These are phyloP conservation scores for Hanseniaspora uvarum DNA, from an alignment of 1,139 yeast species.

Conservation along the genomic window DNA sequence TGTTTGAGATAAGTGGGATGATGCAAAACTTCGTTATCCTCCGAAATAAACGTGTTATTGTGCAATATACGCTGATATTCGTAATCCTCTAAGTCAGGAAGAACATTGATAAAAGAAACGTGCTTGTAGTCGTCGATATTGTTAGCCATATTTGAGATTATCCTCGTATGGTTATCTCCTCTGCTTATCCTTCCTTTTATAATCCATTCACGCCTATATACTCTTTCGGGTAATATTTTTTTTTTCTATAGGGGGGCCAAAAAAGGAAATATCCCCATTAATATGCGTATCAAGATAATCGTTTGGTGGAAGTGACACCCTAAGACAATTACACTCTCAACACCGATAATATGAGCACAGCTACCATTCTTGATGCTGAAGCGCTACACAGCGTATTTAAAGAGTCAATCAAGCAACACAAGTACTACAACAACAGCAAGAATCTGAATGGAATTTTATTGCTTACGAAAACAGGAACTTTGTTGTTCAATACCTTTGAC, in stretches of 20 bases:
- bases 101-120: slow-evolving; percentile 13
- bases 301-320: no score
- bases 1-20: not conserved
- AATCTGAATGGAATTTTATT: slow-evolving; percentile 3
- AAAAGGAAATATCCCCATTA: no score
- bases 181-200: not conserved
- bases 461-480: slow-evolving; percentile 4
- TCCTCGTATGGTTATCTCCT: not conserved
- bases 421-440: slow-evolving; percentile 3
- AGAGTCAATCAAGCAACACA: slow-evolving; percentile 1
- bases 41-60: not conserved
- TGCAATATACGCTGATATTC: slow-evolving; percentile 7
- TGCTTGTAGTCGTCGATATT: slow-evolving; percentile 8
- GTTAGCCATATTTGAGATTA: not conserved
- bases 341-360: not conserved
- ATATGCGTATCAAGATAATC: no score
- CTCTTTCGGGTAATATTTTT: not conserved
- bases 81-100: slow-evolving; percentile 14
- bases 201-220: not conserved
- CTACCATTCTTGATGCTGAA: not conserved
- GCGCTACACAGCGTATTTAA: not conserved
- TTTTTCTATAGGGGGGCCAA: not conserved
- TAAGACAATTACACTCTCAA: no score
- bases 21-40: slow-evolving; percentile 6
- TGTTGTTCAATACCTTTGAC: slow-evolving; percentile 3